Conservation (phyloP, 2,329 filamentous ascomycete species). For the Fusarium sp. region DNA sequence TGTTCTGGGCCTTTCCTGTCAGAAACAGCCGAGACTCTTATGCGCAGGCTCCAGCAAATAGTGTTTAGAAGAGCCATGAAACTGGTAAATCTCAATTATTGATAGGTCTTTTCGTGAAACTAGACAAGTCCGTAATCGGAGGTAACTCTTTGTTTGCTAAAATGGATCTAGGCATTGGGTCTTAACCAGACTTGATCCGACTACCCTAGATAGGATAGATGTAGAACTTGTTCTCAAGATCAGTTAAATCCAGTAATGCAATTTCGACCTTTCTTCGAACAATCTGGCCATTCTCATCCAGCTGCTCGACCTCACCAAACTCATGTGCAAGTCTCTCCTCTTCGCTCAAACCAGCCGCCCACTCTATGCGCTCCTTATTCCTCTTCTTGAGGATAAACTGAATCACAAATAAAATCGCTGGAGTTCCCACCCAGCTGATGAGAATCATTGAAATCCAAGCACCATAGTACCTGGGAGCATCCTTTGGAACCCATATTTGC, state of each 20-base stretch:
- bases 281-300: constrained; percentile 43
- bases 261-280: constrained; percentile 47
- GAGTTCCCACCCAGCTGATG: constrained; percentile 49
- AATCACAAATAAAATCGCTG: constrained; percentile 47
- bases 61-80: too few relatives aligned
- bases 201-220: constrained; percentile 43
- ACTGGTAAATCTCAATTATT: not conserved
- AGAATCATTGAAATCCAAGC: constrained; percentile 41
- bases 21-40: too few relatives aligned
- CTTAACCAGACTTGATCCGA: fast-evolving
- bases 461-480: constrained; percentile 41
- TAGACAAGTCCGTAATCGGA: too few relatives aligned
- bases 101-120: too few relatives aligned
- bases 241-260: constrained; percentile 50
- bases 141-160: not conserved
- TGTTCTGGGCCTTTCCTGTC: not conserved
- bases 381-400: constrained; percentile 43
- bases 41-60: too few relatives aligned
- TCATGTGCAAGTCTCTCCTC: constrained; percentile 38
- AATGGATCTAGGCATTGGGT: not conserved
- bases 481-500: constrained; percentile 47
- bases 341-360: constrained; percentile 7
- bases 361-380: constrained; percentile 42
- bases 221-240: constrained; percentile 51
- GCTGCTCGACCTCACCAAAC: constrained; percentile 37